Percentiles rank a stretch among this genome's conserved stretches.
Conservation (phyloP, 352 stramenopile genomes). For the Phytophthora hybrid region DNA sequence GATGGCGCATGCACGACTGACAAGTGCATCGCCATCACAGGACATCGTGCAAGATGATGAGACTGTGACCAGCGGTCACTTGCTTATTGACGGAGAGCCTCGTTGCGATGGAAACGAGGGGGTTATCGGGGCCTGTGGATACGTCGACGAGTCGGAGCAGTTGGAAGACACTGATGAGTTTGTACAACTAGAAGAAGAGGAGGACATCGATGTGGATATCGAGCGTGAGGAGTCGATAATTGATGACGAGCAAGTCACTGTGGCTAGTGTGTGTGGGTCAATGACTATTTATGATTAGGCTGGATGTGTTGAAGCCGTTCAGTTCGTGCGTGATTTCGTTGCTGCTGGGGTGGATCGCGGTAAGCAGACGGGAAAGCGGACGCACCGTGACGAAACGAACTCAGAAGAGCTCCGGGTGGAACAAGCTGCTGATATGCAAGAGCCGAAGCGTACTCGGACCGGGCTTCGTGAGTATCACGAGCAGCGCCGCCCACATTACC, state of each 20-base stretch:
- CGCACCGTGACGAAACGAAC: neutral
- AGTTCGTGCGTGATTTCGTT: neutral
- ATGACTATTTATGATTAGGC: neutral
- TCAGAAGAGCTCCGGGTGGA: neutral
- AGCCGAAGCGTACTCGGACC: neutral
- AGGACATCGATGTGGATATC: neutral
- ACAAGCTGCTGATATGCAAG: neutral
- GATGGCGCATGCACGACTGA: too few species aligned
- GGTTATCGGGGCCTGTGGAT: neutral
- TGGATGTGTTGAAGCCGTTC: neutral
- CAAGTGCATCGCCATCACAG: too few species aligned
- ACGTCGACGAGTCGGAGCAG: neutral
- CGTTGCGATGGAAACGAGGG: neutral
- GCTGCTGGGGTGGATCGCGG: neutral
- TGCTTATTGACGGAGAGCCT: neutral
- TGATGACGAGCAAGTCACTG: neutral
- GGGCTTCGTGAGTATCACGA: neutral
- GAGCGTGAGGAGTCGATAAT: neutral
- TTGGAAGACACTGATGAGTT: neutral
- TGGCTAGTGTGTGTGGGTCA: neutral
- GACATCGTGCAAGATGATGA: neutral
- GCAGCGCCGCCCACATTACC: neutral
- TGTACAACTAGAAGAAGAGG: too few species aligned
- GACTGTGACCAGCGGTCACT: neutral
- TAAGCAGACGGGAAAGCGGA: neutral